These are phyloP conservation scores for Microcos paniculata DNA, from an alignment of 345 rosid genomes.

Conservation along the genomic window DNA sequence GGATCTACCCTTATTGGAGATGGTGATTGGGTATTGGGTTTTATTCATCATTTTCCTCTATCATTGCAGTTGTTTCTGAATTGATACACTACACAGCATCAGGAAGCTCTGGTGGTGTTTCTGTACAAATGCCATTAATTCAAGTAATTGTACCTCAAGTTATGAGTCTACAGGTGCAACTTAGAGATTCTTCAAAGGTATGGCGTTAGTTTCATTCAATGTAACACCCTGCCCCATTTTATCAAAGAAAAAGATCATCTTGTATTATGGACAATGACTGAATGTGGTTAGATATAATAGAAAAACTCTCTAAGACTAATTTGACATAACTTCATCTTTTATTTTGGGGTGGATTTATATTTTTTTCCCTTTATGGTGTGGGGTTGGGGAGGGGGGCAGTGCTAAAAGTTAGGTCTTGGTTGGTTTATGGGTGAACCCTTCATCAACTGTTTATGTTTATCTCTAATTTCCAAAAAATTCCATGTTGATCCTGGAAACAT, in stretches of 20 bases:
- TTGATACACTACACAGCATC: conserved; percentile 87
- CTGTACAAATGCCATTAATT: conserved; percentile 83
- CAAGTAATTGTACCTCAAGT: conserved; percentile 93
- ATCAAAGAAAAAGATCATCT: not conserved
- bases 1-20: not conserved
- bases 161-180: conserved; percentile 76
- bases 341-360: not conserved
- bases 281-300: not conserved
- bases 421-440: not conserved
- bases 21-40: not conserved
- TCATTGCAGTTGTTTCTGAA: conserved; percentile 81
- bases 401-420: conserved; percentile 4
- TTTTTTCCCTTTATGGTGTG: not conserved
- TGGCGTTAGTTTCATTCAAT: conserved; percentile 4
- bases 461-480: not conserved
- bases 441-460: not conserved
- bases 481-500: conserved; percentile 3
- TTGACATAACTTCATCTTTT: not conserved
- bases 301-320: not conserved
- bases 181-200: conserved; percentile 91
- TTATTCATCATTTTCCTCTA: conserved; percentile 7
- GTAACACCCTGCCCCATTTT: not conserved
- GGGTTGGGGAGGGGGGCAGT: not conserved
- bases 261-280: not conserved
- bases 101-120: conserved; percentile 70